Percentiles rank a stretch among this genome's conserved stretches.
Conservation (phyloP, 108 stramenopile species). For the Tribonema minus region DNA sequence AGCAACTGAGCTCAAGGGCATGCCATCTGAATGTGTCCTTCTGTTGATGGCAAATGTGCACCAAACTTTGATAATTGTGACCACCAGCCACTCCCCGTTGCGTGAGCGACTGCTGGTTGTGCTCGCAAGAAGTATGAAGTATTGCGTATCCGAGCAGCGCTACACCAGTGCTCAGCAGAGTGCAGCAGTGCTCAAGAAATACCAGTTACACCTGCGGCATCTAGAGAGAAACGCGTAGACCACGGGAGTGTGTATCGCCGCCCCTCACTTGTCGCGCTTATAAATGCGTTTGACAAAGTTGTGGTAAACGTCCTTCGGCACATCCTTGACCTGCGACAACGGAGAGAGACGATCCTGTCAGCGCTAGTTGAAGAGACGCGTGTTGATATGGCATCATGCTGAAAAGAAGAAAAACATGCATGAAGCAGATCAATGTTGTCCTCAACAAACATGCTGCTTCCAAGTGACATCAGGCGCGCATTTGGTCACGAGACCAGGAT, state of each 20-base stretch:
- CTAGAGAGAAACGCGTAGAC: too few species aligned
- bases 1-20: too few species aligned
- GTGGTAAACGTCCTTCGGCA: slow-evolving; percentile 72
- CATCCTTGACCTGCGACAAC: background rate
- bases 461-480: background rate
- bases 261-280: slow-evolving; percentile 79
- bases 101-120: too few species aligned
- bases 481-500: too few species aligned
- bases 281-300: slow-evolving; percentile 84
- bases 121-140: background rate
- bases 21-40: too few species aligned
- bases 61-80: too few species aligned
- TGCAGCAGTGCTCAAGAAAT: too few species aligned
- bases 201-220: too few species aligned
- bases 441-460: background rate
- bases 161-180: background rate
- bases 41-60: too few species aligned
- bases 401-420: background rate
- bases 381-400: background rate
- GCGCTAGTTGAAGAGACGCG: too few species aligned
- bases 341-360: too few species aligned
- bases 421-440: background rate
- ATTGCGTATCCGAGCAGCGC: background rate
- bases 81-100: too few species aligned
- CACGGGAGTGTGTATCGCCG: background rate